These are phyloP conservation scores for Aspergillus sp. DNA, from an alignment of 2,329 filamentous ascomycete genomes.

Conservation along the genomic window DNA sequence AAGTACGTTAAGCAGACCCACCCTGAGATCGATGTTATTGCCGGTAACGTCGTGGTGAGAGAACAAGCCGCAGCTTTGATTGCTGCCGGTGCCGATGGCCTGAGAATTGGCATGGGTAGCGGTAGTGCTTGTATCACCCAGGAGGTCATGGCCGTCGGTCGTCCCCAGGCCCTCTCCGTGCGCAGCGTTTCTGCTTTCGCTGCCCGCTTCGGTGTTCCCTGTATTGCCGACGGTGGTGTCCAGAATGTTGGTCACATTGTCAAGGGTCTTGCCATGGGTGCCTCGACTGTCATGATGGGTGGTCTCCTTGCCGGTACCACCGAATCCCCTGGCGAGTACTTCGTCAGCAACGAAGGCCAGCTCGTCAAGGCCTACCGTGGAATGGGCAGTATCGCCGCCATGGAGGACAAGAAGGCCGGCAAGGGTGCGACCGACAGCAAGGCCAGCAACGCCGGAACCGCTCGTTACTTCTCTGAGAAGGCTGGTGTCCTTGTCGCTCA, in stretches of 20 bases:
- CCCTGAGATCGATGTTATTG: slow-evolving; percentile 87
- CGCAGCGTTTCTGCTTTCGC: slow-evolving; percentile 87
- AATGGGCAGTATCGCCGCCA: slow-evolving; percentile 98
- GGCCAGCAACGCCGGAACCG: slow-evolving; percentile 82
- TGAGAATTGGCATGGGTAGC: slow-evolving; percentile 98
- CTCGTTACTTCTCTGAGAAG: slow-evolving; percentile 96
- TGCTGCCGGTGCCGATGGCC: slow-evolving; percentile 87
- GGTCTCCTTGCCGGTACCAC: slow-evolving; percentile 95
- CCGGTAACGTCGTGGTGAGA: slow-evolving; percentile 95
- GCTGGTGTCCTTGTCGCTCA: slow-evolving; percentile 93
- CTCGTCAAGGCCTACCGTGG: slow-evolving; percentile 98
- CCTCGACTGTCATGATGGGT: slow-evolving; percentile 98
- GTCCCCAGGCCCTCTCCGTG: slow-evolving; percentile 90
- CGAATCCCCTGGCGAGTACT: slow-evolving; percentile 94
- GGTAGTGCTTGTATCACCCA: slow-evolving; percentile 98
- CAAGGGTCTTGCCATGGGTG: slow-evolving; percentile 92
- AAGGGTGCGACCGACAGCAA: slow-evolving; percentile 64
- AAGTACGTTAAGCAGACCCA: slow-evolving; percentile 88
- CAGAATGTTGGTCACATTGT: slow-evolving; percentile 99
- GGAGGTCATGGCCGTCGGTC: slow-evolving; percentile 98
- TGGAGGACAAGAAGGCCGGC: slow-evolving; percentile 98
- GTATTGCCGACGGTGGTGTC: slow-evolving; percentile 95
- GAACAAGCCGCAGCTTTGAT: slow-evolving; percentile 93
- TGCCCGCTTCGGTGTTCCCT: slow-evolving; percentile 88
- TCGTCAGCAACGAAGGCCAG: slow-evolving; percentile 93